Evolutionary conservation across 2,329 filamentous ascomycete genomes (phyloP).

Genomic region (Colletotrichum sp.): DNA sequence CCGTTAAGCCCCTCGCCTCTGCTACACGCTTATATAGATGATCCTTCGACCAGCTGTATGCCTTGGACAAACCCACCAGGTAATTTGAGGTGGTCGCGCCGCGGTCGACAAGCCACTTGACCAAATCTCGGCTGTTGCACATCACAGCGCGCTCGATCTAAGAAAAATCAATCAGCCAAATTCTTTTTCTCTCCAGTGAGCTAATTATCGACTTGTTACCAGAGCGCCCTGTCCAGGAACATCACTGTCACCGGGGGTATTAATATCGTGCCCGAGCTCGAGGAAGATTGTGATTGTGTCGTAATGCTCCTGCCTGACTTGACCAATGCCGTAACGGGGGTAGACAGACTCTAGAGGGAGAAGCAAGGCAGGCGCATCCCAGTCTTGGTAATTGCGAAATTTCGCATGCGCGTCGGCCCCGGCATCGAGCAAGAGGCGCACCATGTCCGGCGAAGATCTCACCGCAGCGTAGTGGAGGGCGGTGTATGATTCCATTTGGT

Average conservation of each 20-base stretch:
- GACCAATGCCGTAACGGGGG: background rate
- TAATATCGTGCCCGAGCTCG: background rate
- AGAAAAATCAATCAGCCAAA: background rate
- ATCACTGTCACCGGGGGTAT: background rate
- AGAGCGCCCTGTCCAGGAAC: background rate
- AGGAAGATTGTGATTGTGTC: background rate
- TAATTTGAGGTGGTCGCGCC: background rate
- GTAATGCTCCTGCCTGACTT: background rate
- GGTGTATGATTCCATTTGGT: background rate
- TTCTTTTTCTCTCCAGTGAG: fast-evolving
- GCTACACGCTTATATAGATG: background rate
- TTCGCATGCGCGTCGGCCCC: background rate
- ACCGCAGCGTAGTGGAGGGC: background rate
- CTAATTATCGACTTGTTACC: background rate
- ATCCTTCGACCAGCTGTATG: background rate
- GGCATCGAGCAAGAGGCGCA: fast-evolving
- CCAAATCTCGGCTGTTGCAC: background rate
- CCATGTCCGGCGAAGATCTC: background rate
- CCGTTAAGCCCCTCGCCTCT: background rate
- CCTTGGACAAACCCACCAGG: background rate
- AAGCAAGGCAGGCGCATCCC: background rate
- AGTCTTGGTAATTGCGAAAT: background rate
- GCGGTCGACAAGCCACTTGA: background rate
- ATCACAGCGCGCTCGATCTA: background rate
- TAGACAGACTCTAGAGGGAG: background rate